Percentiles rank a stretch among this genome's conserved stretches.
These are phyloP conservation scores for Powellomyces hirtus DNA, from an alignment of 192 early-diverging fungal species.

Conservation along the genomic window DNA sequence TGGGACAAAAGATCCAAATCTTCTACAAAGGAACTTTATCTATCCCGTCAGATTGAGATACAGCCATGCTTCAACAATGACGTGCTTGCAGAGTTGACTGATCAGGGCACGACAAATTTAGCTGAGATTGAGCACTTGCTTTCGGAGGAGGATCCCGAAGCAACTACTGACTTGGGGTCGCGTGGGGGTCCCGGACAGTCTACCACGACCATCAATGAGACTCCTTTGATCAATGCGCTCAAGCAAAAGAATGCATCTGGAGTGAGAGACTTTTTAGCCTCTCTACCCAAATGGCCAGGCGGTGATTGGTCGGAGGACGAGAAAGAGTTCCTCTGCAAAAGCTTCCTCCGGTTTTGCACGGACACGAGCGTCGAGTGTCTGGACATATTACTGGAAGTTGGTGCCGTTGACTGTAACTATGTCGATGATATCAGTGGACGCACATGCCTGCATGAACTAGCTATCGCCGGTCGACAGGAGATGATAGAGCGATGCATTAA, in stretches of 20 bases:
- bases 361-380: constrained; percentile 46
- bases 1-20: constrained; percentile 99
- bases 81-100: constrained; percentile 84
- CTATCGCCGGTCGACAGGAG: constrained; percentile 73
- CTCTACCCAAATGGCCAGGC: background rate
- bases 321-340: constrained; percentile 60
- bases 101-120: constrained; percentile 73
- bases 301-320: constrained; percentile 31
- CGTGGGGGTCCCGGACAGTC: background rate
- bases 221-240: constrained; percentile 6
- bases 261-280: constrained; percentile 30
- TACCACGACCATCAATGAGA: background rate
- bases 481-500: constrained; percentile 48
- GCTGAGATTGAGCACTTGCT: constrained; percentile 65
- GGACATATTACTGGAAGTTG: constrained; percentile 61
- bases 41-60: constrained; percentile 95
- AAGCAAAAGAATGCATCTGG: constrained; percentile 2
- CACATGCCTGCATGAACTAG: constrained; percentile 85
- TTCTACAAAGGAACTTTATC: constrained; percentile 95
- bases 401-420: constrained; percentile 73
- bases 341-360: constrained; percentile 70
- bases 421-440: constrained; percentile 92
- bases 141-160: constrained; percentile 18
- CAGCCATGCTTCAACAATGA: constrained; percentile 97
- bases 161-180: background rate